Conservation (phyloP, 1,139 yeast genomes). For the Blastobotrys aristatus region DNA sequence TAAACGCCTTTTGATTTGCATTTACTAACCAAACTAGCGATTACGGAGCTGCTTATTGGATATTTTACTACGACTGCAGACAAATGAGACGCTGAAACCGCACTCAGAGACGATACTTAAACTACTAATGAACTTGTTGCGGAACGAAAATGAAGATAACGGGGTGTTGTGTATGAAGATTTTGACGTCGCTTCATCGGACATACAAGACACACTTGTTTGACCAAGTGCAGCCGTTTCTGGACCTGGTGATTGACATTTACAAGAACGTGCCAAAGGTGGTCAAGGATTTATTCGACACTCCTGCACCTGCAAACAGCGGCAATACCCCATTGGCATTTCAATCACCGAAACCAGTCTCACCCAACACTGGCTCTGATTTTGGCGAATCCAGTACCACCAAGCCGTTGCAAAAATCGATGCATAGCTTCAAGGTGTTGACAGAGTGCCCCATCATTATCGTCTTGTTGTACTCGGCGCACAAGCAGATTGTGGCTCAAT, state of each 20-base stretch:
- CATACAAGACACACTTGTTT: slow-evolving; percentile 63
- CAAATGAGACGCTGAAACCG: slow-evolving; percentile 77
- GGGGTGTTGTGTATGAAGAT: slow-evolving; percentile 90
- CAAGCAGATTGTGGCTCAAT: slow-evolving; percentile 64
- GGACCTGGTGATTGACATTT: slow-evolving; percentile 68
- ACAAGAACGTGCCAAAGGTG: slow-evolving; percentile 73
- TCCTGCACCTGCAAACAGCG: slow-evolving; percentile 21
- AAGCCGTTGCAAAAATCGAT: slow-evolving; percentile 50
- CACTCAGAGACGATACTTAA: slow-evolving; percentile 60
- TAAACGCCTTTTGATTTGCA: background rate
- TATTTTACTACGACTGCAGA: slow-evolving; percentile 71
- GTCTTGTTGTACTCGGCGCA: slow-evolving; percentile 87
- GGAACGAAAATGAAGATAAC: slow-evolving; percentile 87
- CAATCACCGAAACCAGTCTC: slow-evolving; percentile 41
- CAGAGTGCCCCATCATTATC: slow-evolving; percentile 97
- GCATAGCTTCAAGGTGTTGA: slow-evolving; percentile 81
- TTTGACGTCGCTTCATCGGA: slow-evolving; percentile 81
- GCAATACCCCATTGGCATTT: slow-evolving; percentile 30
- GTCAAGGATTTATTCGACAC: slow-evolving; percentile 59
- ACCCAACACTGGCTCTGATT: slow-evolving; percentile 38
- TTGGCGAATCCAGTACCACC: slow-evolving; percentile 37
- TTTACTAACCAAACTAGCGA: slow-evolving; percentile 31
- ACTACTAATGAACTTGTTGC: slow-evolving; percentile 55
- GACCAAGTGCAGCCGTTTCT: slow-evolving; percentile 79
- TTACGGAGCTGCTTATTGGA: slow-evolving; percentile 73